Percentiles rank a stretch among this genome's conserved stretches.
phyloP scores from a whole-genome alignment of 2,329 filamentous ascomycete species.

The Microsporum ferrugineum region DNA sequence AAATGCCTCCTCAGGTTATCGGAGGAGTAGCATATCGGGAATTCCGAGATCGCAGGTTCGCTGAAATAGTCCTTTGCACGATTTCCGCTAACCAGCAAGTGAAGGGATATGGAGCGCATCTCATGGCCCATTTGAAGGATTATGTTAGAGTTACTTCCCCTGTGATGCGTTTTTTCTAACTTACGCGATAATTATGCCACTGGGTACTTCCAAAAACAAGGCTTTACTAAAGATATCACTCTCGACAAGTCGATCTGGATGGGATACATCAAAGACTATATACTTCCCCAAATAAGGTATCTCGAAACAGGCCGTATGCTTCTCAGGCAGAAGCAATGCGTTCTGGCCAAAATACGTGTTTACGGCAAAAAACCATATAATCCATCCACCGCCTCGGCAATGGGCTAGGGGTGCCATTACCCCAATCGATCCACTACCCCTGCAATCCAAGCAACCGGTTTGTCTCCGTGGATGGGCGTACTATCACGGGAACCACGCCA shows the following conservation, averaged over 20 bases:
- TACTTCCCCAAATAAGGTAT: conserved; percentile 90
- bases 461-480: conserved; percentile 97
- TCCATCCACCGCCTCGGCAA: conserved; percentile 72
- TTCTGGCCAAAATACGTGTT: conserved; percentile 86
- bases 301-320: conserved; percentile 88
- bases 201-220: conserved; percentile 98
- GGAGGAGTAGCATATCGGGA: conserved; percentile 92
- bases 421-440: conserved; percentile 72
- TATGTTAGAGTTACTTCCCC: conserved; percentile 94
- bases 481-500: conserved; percentile 87
- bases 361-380: conserved; percentile 74
- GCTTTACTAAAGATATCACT: conserved; percentile 96
- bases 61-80: conserved; percentile 97
- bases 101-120: conserved; percentile 92
- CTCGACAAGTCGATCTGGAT: conserved; percentile 87
- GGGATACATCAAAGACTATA: conserved; percentile 99
- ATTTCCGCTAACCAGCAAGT: conserved; percentile 97
- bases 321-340: conserved; percentile 90
- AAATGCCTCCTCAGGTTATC: conserved; percentile 85
- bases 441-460: conserved; percentile 82
- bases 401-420: conserved; percentile 65
- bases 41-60: conserved; percentile 83
- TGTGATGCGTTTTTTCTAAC: conserved; percentile 94
- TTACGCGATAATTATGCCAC: conserved; percentile 99
- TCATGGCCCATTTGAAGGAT: conserved; percentile 96